Conservation (phyloP, 768 basidiomycete genomes). For the Omphalotus guepiniiformis region DNA sequence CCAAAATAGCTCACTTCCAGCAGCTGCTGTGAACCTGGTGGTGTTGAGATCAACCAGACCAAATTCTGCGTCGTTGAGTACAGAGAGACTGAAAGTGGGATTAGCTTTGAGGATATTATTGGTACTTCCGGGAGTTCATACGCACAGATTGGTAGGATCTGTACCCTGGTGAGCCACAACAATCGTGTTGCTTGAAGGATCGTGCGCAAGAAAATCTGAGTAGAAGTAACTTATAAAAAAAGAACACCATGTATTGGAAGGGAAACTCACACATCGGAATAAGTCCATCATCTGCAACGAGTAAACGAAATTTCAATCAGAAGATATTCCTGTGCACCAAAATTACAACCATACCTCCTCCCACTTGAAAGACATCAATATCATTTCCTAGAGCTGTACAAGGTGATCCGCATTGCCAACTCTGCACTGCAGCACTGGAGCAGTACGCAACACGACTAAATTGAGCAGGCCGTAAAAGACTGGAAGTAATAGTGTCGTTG, state of each 20-base stretch:
- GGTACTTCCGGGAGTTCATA: conserved; percentile 3
- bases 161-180: conserved; percentile 42
- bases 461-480: conserved; percentile 25
- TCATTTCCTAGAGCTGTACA: conserved; percentile 25
- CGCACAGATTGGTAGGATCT: conserved; percentile 26
- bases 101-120: neutral
- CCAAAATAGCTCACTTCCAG: conserved; percentile 15
- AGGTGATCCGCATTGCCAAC: conserved; percentile 29
- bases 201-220: conserved; percentile 34
- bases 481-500: conserved; percentile 7
- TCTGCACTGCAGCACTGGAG: conserved; percentile 24
- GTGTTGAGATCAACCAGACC: conserved; percentile 23
- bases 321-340: neutral
- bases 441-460: conserved; percentile 37
- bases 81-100: conserved; percentile 22
- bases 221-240: neutral
- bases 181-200: conserved; percentile 26
- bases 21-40: conserved; percentile 25
- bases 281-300: conserved; percentile 20
- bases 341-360: conserved; percentile 28
- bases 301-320: conserved; percentile 1
- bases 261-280: conserved; percentile 26
- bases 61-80: conserved; percentile 32
- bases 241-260: neutral
- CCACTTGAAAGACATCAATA: conserved; percentile 23